Evolutionary conservation across 371 early-diverging fungal genomes (phyloP).

Genomic region (Dinochytrium kinnereticum): DNA sequence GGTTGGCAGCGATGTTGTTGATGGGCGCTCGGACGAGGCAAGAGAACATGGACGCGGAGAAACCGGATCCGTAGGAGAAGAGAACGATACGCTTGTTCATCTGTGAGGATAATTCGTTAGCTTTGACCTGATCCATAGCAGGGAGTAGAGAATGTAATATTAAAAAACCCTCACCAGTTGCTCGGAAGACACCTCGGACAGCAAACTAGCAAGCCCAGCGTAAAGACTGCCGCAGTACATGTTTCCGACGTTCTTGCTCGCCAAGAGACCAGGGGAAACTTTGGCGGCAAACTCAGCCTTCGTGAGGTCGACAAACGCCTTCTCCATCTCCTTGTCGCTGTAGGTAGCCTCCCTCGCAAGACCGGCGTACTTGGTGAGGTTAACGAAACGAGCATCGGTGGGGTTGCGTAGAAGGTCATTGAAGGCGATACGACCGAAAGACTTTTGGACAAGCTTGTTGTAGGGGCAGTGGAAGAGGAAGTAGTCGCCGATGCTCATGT

Average conservation of each 20-base stretch:
- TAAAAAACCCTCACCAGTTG: conserved; percentile 53
- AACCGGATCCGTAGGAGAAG: conserved; percentile 98
- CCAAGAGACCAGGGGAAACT: conserved; percentile 81
- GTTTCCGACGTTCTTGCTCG: conserved; percentile 93
- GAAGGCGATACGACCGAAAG: conserved; percentile 83
- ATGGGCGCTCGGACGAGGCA: conserved; percentile 77
- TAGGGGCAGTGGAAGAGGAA: conserved; percentile 95
- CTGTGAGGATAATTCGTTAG: conserved; percentile 26
- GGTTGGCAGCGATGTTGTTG: conserved; percentile 59
- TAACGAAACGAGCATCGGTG: conserved; percentile 52
- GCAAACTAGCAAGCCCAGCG: conserved; percentile 82
- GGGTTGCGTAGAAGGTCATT: conserved; percentile 86
- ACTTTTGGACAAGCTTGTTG: conserved; percentile 95
- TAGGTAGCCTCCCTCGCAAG: conserved; percentile 75
- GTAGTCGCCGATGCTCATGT: conserved; percentile 77
- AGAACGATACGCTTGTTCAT: conserved; percentile 82
- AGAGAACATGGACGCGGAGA: conserved; percentile 93
- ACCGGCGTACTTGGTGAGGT: conserved; percentile 51
- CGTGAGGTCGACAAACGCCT: conserved; percentile 80
- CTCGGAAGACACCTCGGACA: conserved; percentile 73
- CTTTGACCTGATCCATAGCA: too few species aligned
- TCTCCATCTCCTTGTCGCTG: conserved; percentile 85
- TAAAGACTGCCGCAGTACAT: conserved; percentile 96
- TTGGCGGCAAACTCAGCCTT: conserved; percentile 76
- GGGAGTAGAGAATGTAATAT: too few species aligned